A percentile compares a stretch with the other conserved stretches of the same genome.
phyloP scores from a whole-genome alignment of 345 rosid species.

The Aquilaria yunnanensis region DNA sequence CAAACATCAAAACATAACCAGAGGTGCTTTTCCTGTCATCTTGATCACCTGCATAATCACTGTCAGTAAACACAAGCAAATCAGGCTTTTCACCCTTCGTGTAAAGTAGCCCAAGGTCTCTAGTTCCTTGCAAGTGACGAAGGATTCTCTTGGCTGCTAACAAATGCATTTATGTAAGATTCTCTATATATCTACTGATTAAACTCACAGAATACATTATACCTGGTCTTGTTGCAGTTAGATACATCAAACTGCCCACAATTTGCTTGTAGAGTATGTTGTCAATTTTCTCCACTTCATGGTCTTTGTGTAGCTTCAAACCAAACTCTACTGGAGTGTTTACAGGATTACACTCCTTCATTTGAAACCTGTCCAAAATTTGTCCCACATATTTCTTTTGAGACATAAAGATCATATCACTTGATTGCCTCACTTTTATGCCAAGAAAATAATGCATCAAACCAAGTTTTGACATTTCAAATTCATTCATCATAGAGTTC shows the following conservation, averaged over 20 bases:
- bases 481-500: neutral
- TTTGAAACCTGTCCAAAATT: neutral
- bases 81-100: neutral
- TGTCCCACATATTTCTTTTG: neutral
- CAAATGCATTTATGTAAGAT: neutral
- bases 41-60: constrained; percentile 7
- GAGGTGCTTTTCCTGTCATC: neutral
- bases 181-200: neutral
- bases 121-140: neutral
- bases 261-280: neutral
- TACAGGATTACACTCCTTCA: too few species aligned
- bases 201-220: neutral
- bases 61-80: neutral
- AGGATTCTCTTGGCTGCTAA: neutral
- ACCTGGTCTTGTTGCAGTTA: too few species aligned
- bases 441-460: neutral
- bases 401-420: neutral
- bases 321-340: neutral
- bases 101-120: neutral
- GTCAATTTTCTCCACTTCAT: neutral
- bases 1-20: neutral
- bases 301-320: neutral
- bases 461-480: neutral
- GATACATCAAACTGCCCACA: neutral
- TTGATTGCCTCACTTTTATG: neutral